Evolutionary conservation across 225 moss, liverwort and hornwort genomes (phyloP).

Genomic region (Climacium dendroides): DNA sequence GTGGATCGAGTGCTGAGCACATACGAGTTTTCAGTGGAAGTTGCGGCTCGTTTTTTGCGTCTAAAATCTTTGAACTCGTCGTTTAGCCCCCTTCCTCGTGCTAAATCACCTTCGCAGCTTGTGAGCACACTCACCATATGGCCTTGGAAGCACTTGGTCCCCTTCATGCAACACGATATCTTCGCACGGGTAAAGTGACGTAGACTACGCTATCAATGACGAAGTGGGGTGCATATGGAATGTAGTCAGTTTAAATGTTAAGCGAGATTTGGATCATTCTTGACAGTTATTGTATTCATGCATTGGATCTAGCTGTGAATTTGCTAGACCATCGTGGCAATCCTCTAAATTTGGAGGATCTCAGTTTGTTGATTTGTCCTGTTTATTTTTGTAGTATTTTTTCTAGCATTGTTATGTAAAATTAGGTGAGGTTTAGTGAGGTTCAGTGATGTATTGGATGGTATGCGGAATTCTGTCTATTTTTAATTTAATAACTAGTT

Average conservation of each 20-base stretch:
- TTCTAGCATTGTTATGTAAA: neutral
- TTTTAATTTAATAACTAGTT: neutral
- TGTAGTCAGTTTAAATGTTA: neutral
- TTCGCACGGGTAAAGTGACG: constrained; percentile 32
- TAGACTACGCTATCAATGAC: neutral
- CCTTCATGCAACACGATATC: constrained; percentile 46
- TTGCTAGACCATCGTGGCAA: neutral
- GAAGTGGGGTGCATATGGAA: neutral
- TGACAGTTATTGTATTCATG: neutral
- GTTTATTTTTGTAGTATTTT: neutral
- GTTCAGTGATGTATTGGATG: neutral
- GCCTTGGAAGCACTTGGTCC: constrained; percentile 67
- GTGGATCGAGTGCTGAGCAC: constrained; percentile 54
- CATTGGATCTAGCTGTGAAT: neutral
- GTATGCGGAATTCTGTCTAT: neutral
- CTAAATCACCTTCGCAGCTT: constrained; percentile 28
- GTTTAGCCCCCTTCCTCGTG: constrained; percentile 6
- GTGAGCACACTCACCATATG: constrained; percentile 61
- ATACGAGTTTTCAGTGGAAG: constrained; percentile 60
- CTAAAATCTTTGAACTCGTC: constrained; percentile 11
- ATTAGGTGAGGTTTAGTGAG: neutral
- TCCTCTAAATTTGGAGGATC: neutral
- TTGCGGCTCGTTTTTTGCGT: constrained; percentile 47
- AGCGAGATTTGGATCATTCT: neutral
- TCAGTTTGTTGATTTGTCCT: neutral